Evolutionary conservation across 805 yeast species (phyloP).

Genomic region (Starmerella vaccinii): DNA sequence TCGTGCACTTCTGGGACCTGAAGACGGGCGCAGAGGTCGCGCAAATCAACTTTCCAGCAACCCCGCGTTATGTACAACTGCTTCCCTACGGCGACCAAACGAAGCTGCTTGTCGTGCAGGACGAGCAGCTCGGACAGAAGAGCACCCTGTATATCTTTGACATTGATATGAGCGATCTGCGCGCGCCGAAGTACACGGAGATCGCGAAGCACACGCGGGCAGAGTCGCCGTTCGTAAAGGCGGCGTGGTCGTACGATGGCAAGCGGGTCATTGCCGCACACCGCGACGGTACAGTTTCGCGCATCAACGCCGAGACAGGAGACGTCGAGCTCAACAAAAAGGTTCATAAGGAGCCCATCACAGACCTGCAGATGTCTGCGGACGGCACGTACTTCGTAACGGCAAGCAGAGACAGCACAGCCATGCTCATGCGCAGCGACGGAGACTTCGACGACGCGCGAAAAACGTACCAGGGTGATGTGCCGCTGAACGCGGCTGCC

Average conservation of each 20-base stretch:
- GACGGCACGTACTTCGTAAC: slow-evolving; percentile 87
- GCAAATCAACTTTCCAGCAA: slow-evolving; percentile 65
- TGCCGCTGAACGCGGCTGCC: slow-evolving; percentile 91
- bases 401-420: slow-evolving; percentile 82
- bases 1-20: slow-evolving; percentile 75
- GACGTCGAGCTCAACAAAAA: slow-evolving; percentile 47
- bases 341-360: slow-evolving; percentile 64
- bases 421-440: slow-evolving; percentile 69
- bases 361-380: slow-evolving; percentile 81
- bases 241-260: slow-evolving; percentile 76
- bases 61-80: slow-evolving; percentile 86
- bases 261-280: slow-evolving; percentile 74
- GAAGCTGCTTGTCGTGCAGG: slow-evolving; percentile 63
- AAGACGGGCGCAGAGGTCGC: slow-evolving; percentile 48
- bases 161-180: slow-evolving; percentile 42
- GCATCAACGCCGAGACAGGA: slow-evolving; percentile 69
- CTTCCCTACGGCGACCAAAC: slow-evolving; percentile 54
- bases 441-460: slow-evolving; percentile 45
- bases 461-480: slow-evolving; percentile 74
- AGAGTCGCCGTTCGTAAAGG: slow-evolving; percentile 44
- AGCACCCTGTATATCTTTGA: slow-evolving; percentile 67
- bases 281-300: slow-evolving; percentile 73
- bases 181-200: slow-evolving; percentile 38
- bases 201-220: slow-evolving; percentile 34
- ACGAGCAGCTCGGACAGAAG: slow-evolving; percentile 80